phyloP scores from a whole-genome alignment of 139 green algal genomes.

The Pleodorina starrii region DNA sequence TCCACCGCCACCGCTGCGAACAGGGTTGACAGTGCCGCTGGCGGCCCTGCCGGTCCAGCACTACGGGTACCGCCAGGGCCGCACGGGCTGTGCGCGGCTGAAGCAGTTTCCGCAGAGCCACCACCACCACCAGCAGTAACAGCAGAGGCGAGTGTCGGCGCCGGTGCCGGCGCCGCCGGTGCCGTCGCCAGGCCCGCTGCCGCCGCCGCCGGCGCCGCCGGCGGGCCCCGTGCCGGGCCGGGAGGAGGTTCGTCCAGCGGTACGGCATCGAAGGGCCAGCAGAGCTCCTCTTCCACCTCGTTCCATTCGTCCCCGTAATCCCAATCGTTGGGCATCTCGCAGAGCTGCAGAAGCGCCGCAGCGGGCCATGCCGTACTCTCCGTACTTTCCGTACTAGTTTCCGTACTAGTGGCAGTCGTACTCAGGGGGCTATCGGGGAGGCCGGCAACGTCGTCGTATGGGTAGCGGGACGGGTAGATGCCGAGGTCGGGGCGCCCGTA shows the following conservation, averaged over 20 bases:
- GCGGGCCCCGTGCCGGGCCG: neutral
- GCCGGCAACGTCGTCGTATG: too few species aligned
- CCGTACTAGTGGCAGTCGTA: too few species aligned
- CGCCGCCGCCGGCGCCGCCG: neutral
- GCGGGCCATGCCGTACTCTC: neutral
- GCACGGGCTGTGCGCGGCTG: too few species aligned
- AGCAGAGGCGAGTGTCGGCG: too few species aligned
- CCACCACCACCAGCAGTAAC: neutral
- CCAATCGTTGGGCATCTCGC: slow-evolving; percentile 1
- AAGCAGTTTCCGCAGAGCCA: neutral
- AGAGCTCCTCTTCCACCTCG: slow-evolving; percentile 14
- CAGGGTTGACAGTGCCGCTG: too few species aligned
- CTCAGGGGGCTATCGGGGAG: too few species aligned
- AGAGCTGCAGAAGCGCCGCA: slow-evolving; percentile 1
- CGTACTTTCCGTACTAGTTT: too few species aligned
- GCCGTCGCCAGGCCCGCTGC: neutral
- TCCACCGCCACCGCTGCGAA: too few species aligned
- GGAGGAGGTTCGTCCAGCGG: slow-evolving; percentile 1
- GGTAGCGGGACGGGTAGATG: too few species aligned
- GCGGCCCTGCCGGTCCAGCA: too few species aligned
- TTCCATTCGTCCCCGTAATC: slow-evolving; percentile 30
- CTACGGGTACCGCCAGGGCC: too few species aligned
- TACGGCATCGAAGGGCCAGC: slow-evolving; percentile 26
- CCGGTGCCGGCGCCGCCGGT: neutral
- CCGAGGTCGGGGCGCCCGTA: too few species aligned